Evolutionary conservation across 163 green algal species (phyloP).

Genomic region (Chlorella variabilis): DNA sequence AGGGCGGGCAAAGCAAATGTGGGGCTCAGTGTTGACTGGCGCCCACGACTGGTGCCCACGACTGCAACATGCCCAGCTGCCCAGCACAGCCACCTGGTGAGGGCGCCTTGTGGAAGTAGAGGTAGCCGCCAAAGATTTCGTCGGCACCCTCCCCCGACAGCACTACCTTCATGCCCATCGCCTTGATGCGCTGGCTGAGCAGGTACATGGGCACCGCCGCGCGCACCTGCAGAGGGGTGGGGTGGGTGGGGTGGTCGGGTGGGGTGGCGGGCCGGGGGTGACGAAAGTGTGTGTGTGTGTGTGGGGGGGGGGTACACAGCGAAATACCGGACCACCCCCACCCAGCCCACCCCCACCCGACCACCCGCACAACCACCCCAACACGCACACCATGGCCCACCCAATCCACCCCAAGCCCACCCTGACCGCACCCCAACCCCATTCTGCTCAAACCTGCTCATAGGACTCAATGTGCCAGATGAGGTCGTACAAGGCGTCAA

Average conservation of each 20-base stretch:
- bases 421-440: background rate
- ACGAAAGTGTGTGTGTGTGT: background rate
- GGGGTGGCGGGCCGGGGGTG: too few relatives aligned
- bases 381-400: too few relatives aligned
- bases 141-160: constrained; percentile 96
- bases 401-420: background rate
- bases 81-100: constrained; percentile 24
- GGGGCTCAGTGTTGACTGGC: background rate
- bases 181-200: constrained; percentile 97
- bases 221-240: constrained; percentile 65
- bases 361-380: background rate
- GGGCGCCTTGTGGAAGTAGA: constrained; percentile 99
- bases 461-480: constrained; percentile 98
- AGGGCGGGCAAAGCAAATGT: background rate
- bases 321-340: too few relatives aligned
- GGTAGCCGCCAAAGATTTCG: constrained; percentile 97
- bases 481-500: constrained; percentile 96
- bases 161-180: constrained; percentile 97
- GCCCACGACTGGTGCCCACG: background rate
- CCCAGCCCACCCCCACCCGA: too few relatives aligned
- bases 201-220: constrained; percentile 98
- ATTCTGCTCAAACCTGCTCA: constrained; percentile 67
- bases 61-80: background rate
- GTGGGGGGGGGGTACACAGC: too few relatives aligned
- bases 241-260: too few relatives aligned